Conservation (phyloP, 345 rosid species). For the Populus ilicifolia region DNA sequence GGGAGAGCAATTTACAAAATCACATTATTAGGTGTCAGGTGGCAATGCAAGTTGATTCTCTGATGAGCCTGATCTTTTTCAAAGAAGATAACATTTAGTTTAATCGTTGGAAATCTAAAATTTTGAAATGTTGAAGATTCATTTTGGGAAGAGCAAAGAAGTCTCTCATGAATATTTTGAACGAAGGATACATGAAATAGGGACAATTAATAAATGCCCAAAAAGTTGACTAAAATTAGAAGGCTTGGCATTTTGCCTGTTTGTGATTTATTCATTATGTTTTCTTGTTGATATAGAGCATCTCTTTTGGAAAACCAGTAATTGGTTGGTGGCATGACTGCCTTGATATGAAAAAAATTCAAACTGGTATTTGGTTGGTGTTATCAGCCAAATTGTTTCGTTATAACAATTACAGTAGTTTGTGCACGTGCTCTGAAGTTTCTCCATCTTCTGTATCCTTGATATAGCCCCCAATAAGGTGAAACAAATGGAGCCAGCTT, state of each 20-base stretch:
- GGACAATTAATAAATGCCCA: neutral
- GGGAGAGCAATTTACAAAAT: neutral
- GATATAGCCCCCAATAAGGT: neutral
- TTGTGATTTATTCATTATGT: neutral
- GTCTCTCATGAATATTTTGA: neutral
- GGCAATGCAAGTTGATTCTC: neutral
- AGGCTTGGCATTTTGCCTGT: neutral
- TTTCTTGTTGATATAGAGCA: neutral
- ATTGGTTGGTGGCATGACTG: neutral
- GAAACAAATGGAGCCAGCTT: neutral
- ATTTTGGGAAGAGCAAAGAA: neutral
- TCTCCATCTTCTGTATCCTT: neutral
- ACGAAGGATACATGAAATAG: neutral
- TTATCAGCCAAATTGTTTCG: neutral
- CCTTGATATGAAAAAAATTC: neutral
- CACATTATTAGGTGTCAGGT: neutral
- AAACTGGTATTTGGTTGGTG: neutral
- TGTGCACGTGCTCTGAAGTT: neutral
- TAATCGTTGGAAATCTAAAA: neutral
- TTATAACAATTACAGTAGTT: neutral
- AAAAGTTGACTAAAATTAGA: neutral
- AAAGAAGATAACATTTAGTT: neutral
- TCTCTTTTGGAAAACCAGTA: neutral
- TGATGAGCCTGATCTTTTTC: neutral
- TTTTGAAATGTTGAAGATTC: neutral